phyloP scores from a whole-genome alignment of 305 asterid genomes.

The Ilex paraguariensis region DNA sequence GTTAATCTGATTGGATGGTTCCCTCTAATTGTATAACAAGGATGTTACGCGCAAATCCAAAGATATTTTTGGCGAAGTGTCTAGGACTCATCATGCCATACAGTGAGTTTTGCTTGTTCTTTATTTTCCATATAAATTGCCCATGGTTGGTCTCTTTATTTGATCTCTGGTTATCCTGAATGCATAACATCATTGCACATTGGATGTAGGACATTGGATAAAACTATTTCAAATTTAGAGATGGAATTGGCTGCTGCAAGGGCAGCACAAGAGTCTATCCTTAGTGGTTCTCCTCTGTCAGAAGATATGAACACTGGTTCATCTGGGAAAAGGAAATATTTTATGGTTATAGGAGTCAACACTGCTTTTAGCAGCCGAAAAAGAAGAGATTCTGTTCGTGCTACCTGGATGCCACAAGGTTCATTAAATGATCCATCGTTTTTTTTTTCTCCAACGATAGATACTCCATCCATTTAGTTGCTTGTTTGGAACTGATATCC shows the following conservation, averaged over 20 bases:
- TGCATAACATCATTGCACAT: no score
- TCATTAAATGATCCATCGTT: background rate
- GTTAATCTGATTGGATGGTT: background rate
- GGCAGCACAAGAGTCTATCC: no score
- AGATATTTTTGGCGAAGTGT: conserved; percentile 46
- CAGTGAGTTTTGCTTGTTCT: conserved; percentile 35
- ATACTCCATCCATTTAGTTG: background rate
- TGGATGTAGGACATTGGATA: no score
- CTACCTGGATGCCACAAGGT: conserved; percentile 2
- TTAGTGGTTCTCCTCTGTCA: no score
- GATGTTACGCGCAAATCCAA: conserved; percentile 45
- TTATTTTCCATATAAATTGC: no score
- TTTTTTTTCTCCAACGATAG: no score
- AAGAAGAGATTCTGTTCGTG: background rate
- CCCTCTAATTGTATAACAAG: conserved; percentile 33
- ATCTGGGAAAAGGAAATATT: background rate
- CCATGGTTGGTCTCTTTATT: no score
- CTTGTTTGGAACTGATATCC: background rate
- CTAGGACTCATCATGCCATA: conserved; percentile 47
- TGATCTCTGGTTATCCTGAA: no score
- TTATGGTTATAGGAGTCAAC: conserved; percentile 1
- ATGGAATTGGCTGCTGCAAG: no score
- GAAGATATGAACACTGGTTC: background rate
- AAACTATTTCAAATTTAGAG: no score
- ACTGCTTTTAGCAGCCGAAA: conserved; percentile 1